Percentiles rank a stretch among this genome's conserved stretches.
phyloP scores from a whole-genome alignment of 1,284 basidiomycete species.

The Cutaneotrichosporon curvatum region DNA sequence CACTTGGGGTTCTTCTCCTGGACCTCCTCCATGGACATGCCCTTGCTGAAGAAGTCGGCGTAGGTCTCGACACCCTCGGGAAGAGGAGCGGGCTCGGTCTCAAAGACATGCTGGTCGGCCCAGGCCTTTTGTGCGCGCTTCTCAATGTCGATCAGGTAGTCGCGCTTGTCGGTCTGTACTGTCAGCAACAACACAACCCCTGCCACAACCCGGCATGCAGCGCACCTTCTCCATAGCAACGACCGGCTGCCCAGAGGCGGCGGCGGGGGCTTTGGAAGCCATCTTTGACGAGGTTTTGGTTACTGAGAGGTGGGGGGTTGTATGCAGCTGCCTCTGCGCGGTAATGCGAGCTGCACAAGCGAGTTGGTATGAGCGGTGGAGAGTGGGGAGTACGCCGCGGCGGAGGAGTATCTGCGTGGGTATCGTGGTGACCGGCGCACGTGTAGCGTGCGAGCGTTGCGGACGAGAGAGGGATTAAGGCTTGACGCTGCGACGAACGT shows the following conservation, averaged over 20 bases:
- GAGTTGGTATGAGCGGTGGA: neutral
- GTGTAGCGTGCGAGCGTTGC: constrained; percentile 2
- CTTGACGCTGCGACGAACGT: no score
- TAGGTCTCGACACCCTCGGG: constrained; percentile 61
- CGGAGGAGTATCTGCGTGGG: constrained; percentile 1
- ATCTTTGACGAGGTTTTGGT: constrained; percentile 12
- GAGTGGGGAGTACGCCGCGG: constrained; percentile 3
- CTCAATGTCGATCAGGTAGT: constrained; percentile 75
- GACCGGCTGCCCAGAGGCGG: constrained; percentile 22
- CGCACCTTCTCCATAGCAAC: constrained; percentile 43
- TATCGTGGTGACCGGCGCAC: constrained; percentile 5
- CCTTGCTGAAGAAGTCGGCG: constrained; percentile 46
- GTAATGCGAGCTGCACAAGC: neutral
- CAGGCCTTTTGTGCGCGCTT: constrained; percentile 75
- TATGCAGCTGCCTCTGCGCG: no score
- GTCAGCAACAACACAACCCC: constrained; percentile 13
- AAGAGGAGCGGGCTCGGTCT: constrained; percentile 69
- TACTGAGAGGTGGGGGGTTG: no score
- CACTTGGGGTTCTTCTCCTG: constrained; percentile 78
- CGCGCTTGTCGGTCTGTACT: constrained; percentile 85
- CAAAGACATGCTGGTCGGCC: constrained; percentile 59
- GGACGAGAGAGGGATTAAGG: neutral
- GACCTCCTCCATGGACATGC: constrained; percentile 48
- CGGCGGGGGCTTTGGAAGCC: constrained; percentile 22
- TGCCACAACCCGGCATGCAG: neutral